Evolutionary conservation across 2,329 filamentous ascomycete species (phyloP), one percentile per base, ranked within the genome.

Genomic region (Penicillium capsulatum): DNA sequence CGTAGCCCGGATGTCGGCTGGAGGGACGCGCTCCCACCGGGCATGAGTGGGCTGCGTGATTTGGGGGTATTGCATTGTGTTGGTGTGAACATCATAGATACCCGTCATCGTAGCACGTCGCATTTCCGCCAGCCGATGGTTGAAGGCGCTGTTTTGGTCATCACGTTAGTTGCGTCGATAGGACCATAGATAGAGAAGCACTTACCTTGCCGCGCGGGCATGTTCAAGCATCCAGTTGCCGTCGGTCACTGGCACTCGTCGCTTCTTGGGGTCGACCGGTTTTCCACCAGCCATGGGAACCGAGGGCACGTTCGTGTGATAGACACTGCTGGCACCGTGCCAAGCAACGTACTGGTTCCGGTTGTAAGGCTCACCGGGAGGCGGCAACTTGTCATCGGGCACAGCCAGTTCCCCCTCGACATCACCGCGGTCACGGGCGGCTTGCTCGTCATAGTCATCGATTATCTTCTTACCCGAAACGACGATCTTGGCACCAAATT

Each of bases 321-420:
- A 98, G 16, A 98, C 92, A 27, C 86, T 83, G 63, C 91, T 97
- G 33, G 92, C 92, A 34, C 92, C 92, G 63, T 95, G 90, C 92
- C 92, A 98, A 17, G 92, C 92, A 17, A 98, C 92, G 60, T 96
- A 98, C 64, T 96, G 90, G 61, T 98, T 98, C 69, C 91, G 89
- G 73, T 98, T 96, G 74, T 98, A 98, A n/a, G 82, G 75, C 61
- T 94, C 84, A 27, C 84, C 86, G n/a, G 75, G 72, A 7, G 77
- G 76, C 17, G 89, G 78, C 29, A 90, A 76, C 44, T 75, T 76
- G 65, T 98, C 92, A 44, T 89, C 84, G 0, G 91, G 91, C 58
- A 97, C 92, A 13, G 90, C 92, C 16, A 97, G 63, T 61, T 94
- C 88, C 49, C 92, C 92, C 63, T 96, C 91, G 2, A 87, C 76